These are phyloP conservation scores for Parvularia atlantis DNA, from an alignment of 78 protist genomes.

Conservation along the genomic window DNA sequence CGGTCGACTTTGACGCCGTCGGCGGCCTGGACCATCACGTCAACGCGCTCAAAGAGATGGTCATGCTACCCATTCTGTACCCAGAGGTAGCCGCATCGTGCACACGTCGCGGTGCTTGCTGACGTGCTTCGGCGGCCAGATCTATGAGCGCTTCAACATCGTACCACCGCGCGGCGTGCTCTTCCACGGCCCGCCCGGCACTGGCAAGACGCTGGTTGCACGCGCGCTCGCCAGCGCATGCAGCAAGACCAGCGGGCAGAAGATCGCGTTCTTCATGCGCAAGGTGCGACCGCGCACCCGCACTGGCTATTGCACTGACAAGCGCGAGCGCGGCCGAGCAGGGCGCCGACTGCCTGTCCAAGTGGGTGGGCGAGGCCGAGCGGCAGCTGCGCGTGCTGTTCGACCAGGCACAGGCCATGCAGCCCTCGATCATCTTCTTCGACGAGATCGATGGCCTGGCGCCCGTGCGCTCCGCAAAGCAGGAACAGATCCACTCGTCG, in stretches of 20 bases:
- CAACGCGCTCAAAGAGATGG: conserved; percentile 13
- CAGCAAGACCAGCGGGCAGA: conserved; percentile 30
- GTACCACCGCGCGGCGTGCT: conserved; percentile 26
- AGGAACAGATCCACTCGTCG: conserved; percentile 71
- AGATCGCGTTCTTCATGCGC: conserved; percentile 85
- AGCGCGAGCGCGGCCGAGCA: too few relatives aligned
- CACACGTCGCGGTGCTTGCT: background rate
- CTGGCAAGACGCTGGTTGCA: conserved; percentile 52
- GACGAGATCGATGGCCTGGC: conserved; percentile 81
- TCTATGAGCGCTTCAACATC: background rate
- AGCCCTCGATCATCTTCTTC: conserved; percentile 88
- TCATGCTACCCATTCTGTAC: conserved; percentile 21
- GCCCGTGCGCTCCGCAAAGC: conserved; percentile 59
- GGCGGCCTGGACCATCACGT: conserved; percentile 19
- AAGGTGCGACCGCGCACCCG: too few relatives aligned
- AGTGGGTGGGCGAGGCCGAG: conserved; percentile 94
- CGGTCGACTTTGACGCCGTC: too few relatives aligned
- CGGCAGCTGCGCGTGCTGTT: conserved; percentile 75
- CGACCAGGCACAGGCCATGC: conserved; percentile 64
- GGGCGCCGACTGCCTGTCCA: conserved; percentile 64
- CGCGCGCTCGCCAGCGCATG: conserved; percentile 70
- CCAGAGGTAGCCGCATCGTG: background rate
- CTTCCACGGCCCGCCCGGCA: conserved; percentile 44
- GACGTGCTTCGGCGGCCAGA: background rate
- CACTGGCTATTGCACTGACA: too few relatives aligned